These are phyloP conservation scores for Kondoa malvinella DNA, from an alignment of 768 basidiomycete species.

Conservation along the genomic window DNA sequence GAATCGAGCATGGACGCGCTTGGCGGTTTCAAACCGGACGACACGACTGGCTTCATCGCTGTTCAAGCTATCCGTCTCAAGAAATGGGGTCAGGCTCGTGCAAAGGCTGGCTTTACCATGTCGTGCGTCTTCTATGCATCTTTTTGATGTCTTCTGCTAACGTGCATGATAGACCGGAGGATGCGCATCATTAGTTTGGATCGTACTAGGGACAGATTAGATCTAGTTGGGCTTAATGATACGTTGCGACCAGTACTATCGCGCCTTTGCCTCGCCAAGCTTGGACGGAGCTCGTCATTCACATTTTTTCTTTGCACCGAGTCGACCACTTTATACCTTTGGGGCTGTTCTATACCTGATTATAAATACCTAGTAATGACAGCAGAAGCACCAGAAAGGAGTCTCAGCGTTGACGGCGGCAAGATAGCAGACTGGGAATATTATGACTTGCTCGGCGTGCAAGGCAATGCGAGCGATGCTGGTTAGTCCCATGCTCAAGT, in stretches of 20 bases:
- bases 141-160: not conserved
- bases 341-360: not conserved
- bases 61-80: constrained; percentile 97
- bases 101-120: constrained; percentile 12
- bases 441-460: constrained; percentile 5
- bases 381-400: not conserved
- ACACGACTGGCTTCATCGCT: constrained; percentile 88
- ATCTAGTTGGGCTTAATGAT: no score
- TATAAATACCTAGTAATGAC: not conserved
- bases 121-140: not conserved
- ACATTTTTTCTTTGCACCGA: no score
- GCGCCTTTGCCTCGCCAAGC: no score
- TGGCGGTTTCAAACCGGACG: constrained; percentile 61
- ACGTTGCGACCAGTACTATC: no score
- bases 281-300: no score
- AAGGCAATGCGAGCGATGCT: constrained; percentile 4
- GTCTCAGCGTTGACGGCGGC: not conserved
- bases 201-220: no score
- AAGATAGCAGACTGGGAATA: not conserved
- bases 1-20: constrained; percentile 98
- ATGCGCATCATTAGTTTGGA: no score
- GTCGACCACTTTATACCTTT: no score
- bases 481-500: no score
- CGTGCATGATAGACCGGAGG: no score
- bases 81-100: constrained; percentile 45